Evolutionary conservation across 2,329 filamentous ascomycete species (phyloP), one percentile per base, ranked within the genome.

Genomic region (Lasiodiplodia sp.): DNA sequence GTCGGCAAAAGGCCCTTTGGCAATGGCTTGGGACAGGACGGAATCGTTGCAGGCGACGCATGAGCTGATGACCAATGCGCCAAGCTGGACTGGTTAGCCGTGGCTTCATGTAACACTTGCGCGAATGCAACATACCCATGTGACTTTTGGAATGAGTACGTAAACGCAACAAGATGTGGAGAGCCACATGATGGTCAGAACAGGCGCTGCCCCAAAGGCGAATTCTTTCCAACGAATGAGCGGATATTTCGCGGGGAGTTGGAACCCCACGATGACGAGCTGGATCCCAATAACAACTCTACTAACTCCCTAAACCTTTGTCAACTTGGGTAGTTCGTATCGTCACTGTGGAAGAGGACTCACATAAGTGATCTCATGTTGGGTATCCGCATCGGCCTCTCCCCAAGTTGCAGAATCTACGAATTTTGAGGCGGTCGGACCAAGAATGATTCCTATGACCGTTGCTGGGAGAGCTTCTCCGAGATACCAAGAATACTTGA

Each of bases 131-230:
- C 69, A 7, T 72, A 80, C 77, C 16, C 88, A 79, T 0, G 84
- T 83, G 11, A 90, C 69, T 25, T 86, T 85, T 0, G 87, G 87
- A 2, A 89, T 79, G 12, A 84, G 85, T 6, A 85, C 79, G 38
- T 87, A 75, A 53, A 90, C 82, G 70, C 87, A 89, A 1, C 83
- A 79, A 0, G 85, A 86, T 0, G 87, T 89, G 71, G 79, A 82
- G 6, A 90, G 74, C 88, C 88, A 90, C 83, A 88, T 88, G 64
- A 88, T 77, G 1, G 86, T 86, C 88, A 89, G 90, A 70, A 89
- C 80, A 2, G 87, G 87, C 7, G 90, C 72, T 5, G 90, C 78
- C 55, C 84, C 86, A 10, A 89, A 80, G 4, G 81, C 75, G 76
- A 90, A 82, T 67, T 28, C 28, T 28, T 83, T 85, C 78, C 83